These are phyloP conservation scores for Tulasnella sp. DNA, from an alignment of 768 basidiomycete genomes.

Conservation along the genomic window DNA sequence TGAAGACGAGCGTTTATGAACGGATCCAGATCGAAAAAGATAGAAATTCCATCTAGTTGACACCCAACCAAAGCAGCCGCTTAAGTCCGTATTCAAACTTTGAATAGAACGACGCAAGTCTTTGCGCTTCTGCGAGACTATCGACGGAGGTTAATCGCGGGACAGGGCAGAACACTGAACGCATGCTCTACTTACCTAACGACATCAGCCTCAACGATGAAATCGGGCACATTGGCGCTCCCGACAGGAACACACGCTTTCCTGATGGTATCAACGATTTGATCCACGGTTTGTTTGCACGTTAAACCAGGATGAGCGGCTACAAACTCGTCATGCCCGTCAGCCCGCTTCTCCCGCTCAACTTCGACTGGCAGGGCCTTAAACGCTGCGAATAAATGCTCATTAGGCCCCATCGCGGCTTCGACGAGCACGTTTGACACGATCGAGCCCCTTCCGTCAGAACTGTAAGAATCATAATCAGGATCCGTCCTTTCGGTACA, in stretches of 20 bases:
- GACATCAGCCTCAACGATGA: conserved; percentile 66
- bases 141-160: conserved; percentile 11
- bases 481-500: neutral
- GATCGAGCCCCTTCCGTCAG: conserved; percentile 28
- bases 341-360: conserved; percentile 23
- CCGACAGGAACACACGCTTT: conserved; percentile 65
- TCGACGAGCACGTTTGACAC: conserved; percentile 12
- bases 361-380: conserved; percentile 36
- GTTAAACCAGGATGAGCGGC: conserved; percentile 34
- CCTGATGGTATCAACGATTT: conserved; percentile 66
- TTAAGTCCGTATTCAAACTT: conserved; percentile 95
- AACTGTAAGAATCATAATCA: neutral
- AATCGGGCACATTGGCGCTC: conserved; percentile 40
- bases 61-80: conserved; percentile 79
- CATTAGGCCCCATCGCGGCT: conserved; percentile 15
- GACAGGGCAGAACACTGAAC: conserved; percentile 14
- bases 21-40: neutral
- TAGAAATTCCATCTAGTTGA: neutral
- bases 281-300: conserved; percentile 71
- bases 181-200: conserved; percentile 56
- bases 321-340: conserved; percentile 1
- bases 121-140: conserved; percentile 77
- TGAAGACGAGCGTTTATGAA: neutral
- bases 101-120: conserved; percentile 78
- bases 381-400: conserved; percentile 37